Evolutionary conservation across 129 eudicot genomes (phyloP).

Genomic region (Tagetes erecta): DNA sequence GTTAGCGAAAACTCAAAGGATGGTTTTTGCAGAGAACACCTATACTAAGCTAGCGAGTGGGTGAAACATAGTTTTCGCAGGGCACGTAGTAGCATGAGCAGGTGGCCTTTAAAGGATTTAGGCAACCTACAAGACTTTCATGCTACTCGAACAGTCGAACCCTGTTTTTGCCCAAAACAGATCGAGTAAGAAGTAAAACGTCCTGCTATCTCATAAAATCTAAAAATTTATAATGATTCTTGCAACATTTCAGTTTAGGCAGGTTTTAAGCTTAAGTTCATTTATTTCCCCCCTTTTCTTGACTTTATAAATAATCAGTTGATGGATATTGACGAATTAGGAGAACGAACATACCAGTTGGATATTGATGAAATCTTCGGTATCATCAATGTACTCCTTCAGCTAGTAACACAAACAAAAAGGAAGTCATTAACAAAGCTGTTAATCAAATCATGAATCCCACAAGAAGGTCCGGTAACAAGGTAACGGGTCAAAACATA

Average conservation of each 20-base stretch:
- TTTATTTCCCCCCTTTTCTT: background rate
- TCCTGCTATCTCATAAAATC: too few species aligned
- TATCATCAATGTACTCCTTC: constrained; percentile 97
- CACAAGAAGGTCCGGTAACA: background rate
- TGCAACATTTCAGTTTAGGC: too few species aligned
- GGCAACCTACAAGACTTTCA: background rate
- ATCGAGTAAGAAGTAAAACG: too few species aligned
- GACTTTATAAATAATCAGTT: background rate
- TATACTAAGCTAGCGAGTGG: too few species aligned
- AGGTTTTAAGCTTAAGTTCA: background rate
- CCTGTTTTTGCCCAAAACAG: background rate
- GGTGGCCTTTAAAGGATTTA: too few species aligned
- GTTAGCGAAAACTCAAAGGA: too few species aligned
- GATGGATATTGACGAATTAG: background rate
- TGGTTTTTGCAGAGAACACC: too few species aligned
- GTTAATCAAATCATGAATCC: constrained; percentile 1
- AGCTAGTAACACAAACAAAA: constrained; percentile 49
- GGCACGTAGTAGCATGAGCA: too few species aligned
- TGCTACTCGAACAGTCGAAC: background rate
- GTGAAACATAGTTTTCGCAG: too few species aligned
- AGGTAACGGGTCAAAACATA: too few species aligned
- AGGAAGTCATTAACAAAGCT: constrained; percentile 6
- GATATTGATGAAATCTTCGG: constrained; percentile 93
- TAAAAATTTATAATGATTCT: too few species aligned
- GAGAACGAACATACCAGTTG: constrained; percentile 64